Percentiles rank a stretch among this genome's conserved stretches.
phyloP scores from a whole-genome alignment of 176 grass and related monocot genomes.

The Musa schizocarpa region DNA sequence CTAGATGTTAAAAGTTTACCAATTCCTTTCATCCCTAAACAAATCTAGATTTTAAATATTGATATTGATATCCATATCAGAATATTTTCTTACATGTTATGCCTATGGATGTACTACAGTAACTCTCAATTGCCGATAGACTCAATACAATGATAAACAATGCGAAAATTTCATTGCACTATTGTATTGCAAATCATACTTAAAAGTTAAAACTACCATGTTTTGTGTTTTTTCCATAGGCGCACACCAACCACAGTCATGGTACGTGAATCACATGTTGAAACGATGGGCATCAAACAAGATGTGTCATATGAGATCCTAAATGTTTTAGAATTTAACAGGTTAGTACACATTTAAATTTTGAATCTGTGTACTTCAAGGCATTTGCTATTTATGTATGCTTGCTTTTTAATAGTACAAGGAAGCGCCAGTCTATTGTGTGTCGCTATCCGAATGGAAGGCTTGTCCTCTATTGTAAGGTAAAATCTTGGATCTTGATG shows the following conservation, averaged over 20 bases:
- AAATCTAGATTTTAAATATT: no score
- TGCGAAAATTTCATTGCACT: no score
- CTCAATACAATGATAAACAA: no score
- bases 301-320: conserved; percentile 88
- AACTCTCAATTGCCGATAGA: no score
- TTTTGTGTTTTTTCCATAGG: conserved; percentile 28
- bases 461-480: conserved; percentile 98
- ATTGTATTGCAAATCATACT: neutral
- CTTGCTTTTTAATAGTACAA: conserved; percentile 59
- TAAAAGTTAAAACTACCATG: neutral
- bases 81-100: no score
- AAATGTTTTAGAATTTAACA: conserved; percentile 98
- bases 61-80: no score
- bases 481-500: conserved; percentile 28
- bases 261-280: conserved; percentile 94
- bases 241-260: conserved; percentile 77
- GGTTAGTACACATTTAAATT: conserved; percentile 29
- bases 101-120: no score
- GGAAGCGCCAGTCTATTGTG: conserved; percentile 90
- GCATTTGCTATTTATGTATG: conserved; percentile 1
- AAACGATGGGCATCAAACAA: conserved; percentile 88
- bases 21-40: neutral
- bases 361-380: conserved; percentile 17
- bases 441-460: conserved; percentile 91
- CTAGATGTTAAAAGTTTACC: neutral